A percentile compares a stretch with the other conserved stretches of the same genome.
These are phyloP conservation scores for Ganoderma meredithae DNA, from an alignment of 1,284 basidiomycete species.

Conservation along the genomic window DNA sequence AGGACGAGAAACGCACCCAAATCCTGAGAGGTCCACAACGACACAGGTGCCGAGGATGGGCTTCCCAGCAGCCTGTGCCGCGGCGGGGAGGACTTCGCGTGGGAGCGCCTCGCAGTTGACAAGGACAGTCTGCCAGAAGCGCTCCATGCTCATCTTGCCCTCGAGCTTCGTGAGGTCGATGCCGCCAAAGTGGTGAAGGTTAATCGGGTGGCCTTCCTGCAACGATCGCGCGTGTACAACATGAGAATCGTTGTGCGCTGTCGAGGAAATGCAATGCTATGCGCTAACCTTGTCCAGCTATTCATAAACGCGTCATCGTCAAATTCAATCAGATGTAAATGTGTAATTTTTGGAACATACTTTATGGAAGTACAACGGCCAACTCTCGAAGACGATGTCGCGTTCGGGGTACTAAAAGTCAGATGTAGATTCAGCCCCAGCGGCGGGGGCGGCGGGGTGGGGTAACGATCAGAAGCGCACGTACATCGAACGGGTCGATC, in stretches of 20 bases:
- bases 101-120: slow-evolving; percentile 67
- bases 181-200: slow-evolving; percentile 67
- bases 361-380: slow-evolving; percentile 81
- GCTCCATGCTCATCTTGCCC: slow-evolving; percentile 64
- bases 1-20: slow-evolving; percentile 54
- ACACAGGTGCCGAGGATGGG: slow-evolving; percentile 61
- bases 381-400: slow-evolving; percentile 69
- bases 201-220: slow-evolving; percentile 72
- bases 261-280: neutral
- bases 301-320: slow-evolving; percentile 8
- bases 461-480: slow-evolving; percentile 31
- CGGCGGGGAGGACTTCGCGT: slow-evolving; percentile 73
- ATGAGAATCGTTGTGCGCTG: neutral
- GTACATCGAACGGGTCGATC: slow-evolving; percentile 69
- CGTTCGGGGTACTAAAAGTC: slow-evolving; percentile 71
- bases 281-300: slow-evolving; percentile 67
- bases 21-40: slow-evolving; percentile 72
- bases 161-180: slow-evolving; percentile 69
- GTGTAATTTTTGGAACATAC: slow-evolving; percentile 42
- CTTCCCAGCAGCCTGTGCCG: slow-evolving; percentile 57
- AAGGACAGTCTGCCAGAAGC: slow-evolving; percentile 68
- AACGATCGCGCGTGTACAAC: neutral
- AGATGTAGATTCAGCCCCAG: neutral
- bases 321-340: slow-evolving; percentile 5
- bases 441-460: neutral